Evolutionary conservation across 306 rosid species (phyloP).

Genomic region (Prunus mira): DNA sequence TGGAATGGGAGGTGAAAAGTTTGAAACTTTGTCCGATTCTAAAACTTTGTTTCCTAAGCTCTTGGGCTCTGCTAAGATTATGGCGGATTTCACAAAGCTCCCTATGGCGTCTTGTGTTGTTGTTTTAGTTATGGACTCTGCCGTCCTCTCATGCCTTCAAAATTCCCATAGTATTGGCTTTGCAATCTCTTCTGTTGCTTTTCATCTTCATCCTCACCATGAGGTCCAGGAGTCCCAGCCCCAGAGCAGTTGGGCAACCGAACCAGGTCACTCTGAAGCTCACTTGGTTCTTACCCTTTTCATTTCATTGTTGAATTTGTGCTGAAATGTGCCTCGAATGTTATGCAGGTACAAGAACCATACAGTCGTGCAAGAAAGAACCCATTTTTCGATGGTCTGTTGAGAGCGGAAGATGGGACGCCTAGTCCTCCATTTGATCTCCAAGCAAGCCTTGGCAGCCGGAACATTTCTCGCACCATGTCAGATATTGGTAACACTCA

Average conservation of each 20-base stretch:
- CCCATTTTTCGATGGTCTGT: conserved; percentile 44
- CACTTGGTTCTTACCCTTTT: neutral
- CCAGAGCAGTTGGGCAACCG: conserved; percentile 6
- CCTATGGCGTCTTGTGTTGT: conserved; percentile 12
- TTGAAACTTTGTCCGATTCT: neutral
- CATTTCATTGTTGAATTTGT: neutral
- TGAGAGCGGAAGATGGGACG: conserved; percentile 23
- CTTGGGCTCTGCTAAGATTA: neutral
- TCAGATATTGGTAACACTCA: conserved; percentile 36
- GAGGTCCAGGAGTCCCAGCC: conserved; percentile 16
- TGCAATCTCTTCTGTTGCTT: neutral
- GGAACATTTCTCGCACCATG: conserved; percentile 19
- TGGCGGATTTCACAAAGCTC: conserved; percentile 26
- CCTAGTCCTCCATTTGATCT: conserved; percentile 17
- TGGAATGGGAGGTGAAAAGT: neutral
- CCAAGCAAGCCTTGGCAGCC: conserved; percentile 8
- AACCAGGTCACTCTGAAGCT: conserved; percentile 12
- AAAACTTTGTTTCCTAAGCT: conserved; percentile 1
- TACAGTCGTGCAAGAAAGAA: conserved; percentile 40
- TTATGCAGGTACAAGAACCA: conserved; percentile 51
- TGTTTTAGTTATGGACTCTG: conserved; percentile 18
- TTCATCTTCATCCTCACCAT: neutral
- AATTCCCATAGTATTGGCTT: neutral
- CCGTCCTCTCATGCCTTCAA: conserved; percentile 16
- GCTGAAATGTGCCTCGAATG: conserved; percentile 2